phyloP scores from a whole-genome alignment of 2,329 filamentous ascomycete genomes.

The Stachybotrys echinatus region DNA sequence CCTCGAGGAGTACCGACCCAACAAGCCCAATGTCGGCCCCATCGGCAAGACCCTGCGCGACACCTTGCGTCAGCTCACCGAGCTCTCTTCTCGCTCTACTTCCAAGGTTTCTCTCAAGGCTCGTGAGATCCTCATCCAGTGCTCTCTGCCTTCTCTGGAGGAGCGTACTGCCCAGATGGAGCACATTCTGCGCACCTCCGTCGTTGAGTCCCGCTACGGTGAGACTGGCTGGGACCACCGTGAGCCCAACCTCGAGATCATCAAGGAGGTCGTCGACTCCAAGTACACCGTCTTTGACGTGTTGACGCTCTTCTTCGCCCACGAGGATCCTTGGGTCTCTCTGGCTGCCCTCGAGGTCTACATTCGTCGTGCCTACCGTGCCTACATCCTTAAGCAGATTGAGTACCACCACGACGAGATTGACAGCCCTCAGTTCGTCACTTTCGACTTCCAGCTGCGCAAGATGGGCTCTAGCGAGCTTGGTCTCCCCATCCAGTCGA shows the following conservation, averaged over 20 bases:
- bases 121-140: conserved; percentile 95
- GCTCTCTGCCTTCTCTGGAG: conserved; percentile 89
- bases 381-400: conserved; percentile 84
- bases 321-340: conserved; percentile 90
- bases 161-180: conserved; percentile 97
- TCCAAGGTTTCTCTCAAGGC: conserved; percentile 97
- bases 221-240: conserved; percentile 96
- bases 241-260: conserved; percentile 80
- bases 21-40: conserved; percentile 85
- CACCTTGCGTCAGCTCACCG: conserved; percentile 77
- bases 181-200: conserved; percentile 92
- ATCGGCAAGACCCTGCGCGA: conserved; percentile 83
- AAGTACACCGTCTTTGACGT: conserved; percentile 99
- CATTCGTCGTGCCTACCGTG: conserved; percentile 91
- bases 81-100: conserved; percentile 72
- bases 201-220: conserved; percentile 94
- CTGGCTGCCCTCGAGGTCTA: conserved; percentile 94
- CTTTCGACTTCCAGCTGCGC: conserved; percentile 93
- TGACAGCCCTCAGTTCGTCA: conserved; percentile 65
- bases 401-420: conserved; percentile 81
- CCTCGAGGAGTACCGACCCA: conserved; percentile 89
- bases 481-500: conserved; percentile 72
- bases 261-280: conserved; percentile 98
- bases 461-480: conserved; percentile 92
- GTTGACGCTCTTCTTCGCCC: conserved; percentile 87